These are phyloP conservation scores for Metarhizium album DNA, from an alignment of 2,329 filamentous ascomycete genomes.

Conservation along the genomic window DNA sequence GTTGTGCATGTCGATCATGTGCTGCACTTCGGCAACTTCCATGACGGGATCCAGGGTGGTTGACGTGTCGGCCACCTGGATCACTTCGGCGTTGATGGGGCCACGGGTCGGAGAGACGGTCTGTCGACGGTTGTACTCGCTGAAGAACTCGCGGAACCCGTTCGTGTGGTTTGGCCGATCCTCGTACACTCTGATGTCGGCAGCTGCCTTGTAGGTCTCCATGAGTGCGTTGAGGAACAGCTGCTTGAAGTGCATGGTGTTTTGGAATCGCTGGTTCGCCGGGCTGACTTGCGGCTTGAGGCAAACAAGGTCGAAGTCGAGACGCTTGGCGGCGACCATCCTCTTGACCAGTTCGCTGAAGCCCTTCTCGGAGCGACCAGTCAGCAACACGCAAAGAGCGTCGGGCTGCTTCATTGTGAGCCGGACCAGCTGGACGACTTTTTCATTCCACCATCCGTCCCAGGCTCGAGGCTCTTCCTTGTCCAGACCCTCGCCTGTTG, in stretches of 20 bases:
- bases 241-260: constrained; percentile 90
- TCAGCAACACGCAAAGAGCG: constrained; percentile 75
- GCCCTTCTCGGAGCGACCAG: constrained; percentile 66
- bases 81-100: constrained; percentile 65
- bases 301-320: constrained; percentile 80
- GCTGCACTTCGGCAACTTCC: constrained; percentile 77
- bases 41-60: constrained; percentile 64
- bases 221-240: constrained; percentile 69
- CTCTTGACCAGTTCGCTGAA: constrained; percentile 73
- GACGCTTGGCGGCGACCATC: constrained; percentile 64
- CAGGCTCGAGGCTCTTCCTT: constrained; percentile 75
- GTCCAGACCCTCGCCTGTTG: constrained; percentile 74
- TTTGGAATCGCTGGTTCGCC: constrained; percentile 63
- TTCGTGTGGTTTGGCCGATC: constrained; percentile 59
- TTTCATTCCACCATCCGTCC: constrained; percentile 96
- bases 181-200: constrained; percentile 71
- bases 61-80: constrained; percentile 71
- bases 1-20: constrained; percentile 85
- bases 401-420: constrained; percentile 78
- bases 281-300: constrained; percentile 81
- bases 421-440: constrained; percentile 68
- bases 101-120: constrained; percentile 42
- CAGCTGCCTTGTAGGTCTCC: constrained; percentile 72
- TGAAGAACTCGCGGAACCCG: constrained; percentile 77
- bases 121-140: constrained; percentile 57